Base-by-base conservation (phyloP, 805 yeast genomes). In the Yamadazyma phyllophila region DNA sequence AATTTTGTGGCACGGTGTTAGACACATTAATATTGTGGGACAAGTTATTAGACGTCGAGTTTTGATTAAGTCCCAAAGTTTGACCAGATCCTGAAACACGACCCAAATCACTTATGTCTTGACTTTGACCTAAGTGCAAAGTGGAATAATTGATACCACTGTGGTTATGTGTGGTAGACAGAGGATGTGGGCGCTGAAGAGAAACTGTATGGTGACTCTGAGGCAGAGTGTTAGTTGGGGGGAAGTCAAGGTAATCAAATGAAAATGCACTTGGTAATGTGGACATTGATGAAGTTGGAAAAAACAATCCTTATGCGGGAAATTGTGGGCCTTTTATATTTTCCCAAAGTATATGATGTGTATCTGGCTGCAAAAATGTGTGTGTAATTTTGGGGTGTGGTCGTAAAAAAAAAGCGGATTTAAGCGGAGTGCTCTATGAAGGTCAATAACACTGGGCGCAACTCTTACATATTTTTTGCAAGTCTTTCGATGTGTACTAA, bases 171-270 rank as follows among this genome's bases (percentile, higher is more conserved):
- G 13, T 36, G 27, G 27, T 24, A 4, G 38, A 17, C 15, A 6
- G 38, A 16, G 20, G 30, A 39, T 39, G 31, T 29, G 31, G 31
- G 31, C 13, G 31, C 13, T 29, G 31, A 11, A 29, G 31, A 4
- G 31, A 29, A 11, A 29, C 13, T 29, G 31, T 4, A 5, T 29
- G 35, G 36, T 30, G 42, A 31, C 26, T 13, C 16, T 40, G 36
- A 13, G 39, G 27, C 31, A n/a, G 29, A 7, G 39, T 15, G 26
- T 12, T 38, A 4, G n/a, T 16, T 2, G 40, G n/a, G 2, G 45
- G 45, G 30, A 34, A 42, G 24, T 42, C 45, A 13, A 42, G 34
- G 31, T 42, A 42, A 30, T 42, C 45, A 29, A 42, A 42, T n/a
- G 45, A 42, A 29, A 42, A 42, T 16, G 45, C 35, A 17, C 39